Evolutionary conservation across 2,329 filamentous ascomycete genomes (phyloP).

Genomic region (Fusarium graminum): DNA sequence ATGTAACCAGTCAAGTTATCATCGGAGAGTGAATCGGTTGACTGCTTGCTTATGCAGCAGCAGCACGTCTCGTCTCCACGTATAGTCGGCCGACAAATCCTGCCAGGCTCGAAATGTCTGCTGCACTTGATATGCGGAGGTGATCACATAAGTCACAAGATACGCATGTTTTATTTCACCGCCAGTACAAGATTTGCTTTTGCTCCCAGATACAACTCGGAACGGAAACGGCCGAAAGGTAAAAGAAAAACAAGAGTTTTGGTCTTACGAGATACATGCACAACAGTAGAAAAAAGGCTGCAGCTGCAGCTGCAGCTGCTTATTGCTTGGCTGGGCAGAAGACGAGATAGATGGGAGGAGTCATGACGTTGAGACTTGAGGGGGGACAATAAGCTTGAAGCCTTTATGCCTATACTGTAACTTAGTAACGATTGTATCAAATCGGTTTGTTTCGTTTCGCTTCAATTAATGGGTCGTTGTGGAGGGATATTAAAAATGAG

Average conservation of each 20-base stretch:
- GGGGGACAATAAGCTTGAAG: conserved; percentile 34
- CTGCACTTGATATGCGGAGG: background rate
- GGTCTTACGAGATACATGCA: conserved; percentile 19
- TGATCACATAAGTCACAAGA: background rate
- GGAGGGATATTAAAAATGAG: conserved; percentile 22
- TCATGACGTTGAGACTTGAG: conserved; percentile 36
- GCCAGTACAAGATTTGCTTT: conserved; percentile 5
- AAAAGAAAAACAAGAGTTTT: background rate
- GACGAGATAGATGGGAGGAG: conserved; percentile 15
- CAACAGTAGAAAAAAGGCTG: conserved; percentile 10
- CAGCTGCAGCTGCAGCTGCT: conserved; percentile 6
- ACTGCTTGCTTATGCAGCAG: conserved; percentile 12
- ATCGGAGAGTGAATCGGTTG: background rate
- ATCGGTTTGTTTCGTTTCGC: conserved; percentile 24
- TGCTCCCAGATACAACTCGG: conserved; percentile 15
- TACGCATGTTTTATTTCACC: background rate
- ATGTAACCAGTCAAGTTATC: too few species aligned
- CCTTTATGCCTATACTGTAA: conserved; percentile 13
- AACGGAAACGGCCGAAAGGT: conserved; percentile 33
- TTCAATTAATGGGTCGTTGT: conserved; percentile 12
- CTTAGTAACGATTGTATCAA: conserved; percentile 13
- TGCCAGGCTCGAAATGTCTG: background rate
- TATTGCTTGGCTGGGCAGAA: conserved; percentile 8
- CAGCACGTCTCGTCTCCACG: conserved; percentile 2
- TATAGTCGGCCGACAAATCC: conserved; percentile 14